Base-by-base conservation (phyloP, 371 early-diverging fungal genomes). In the Batkoa obscura region DNA sequence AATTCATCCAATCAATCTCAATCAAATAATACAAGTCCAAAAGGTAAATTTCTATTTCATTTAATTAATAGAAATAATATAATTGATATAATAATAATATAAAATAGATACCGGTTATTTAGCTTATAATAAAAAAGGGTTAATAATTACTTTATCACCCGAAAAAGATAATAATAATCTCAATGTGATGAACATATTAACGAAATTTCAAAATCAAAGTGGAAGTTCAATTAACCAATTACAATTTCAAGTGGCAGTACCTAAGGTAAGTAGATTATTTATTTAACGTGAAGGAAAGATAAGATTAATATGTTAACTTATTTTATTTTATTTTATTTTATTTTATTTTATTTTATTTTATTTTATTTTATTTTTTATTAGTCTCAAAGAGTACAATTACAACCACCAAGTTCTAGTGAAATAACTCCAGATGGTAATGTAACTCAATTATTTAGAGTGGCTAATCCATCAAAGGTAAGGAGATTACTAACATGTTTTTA, bases 201-300 rank as follows among this genome's bases (percentile, higher is more conserved):
- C 83, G 1, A 68, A 69, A 9, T 90, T 92, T 67, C 61, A 60
- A 35, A 90, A 86, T 60, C 61, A 68, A 35, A 75, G 80, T 39
- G 64, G 59, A 48, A 66, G 68, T 34, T 56, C 68, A 3, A 68
- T 93, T 34, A 66, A 70, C n/a, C 71, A 76, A 13, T 58, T 93
- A 13, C 71, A 73, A 47, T 85, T 95, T 67, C 83, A 88, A 68
- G 92, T 88, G 8, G 96, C 96, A 1, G 93, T 95, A 13, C 91
- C 90, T 33, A 88, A 87, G 43, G 12, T 23, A 37, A 37, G 13
- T 10, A 32, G 23, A n/a, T n/a, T n/a, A n/a, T n/a, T 2, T 37
- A 5, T 48, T 45, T 4, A n/a, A n/a, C 12, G 2, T 4, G 30
- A 45, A 2, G 4, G 12, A 4, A 17, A 30, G 4, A 45, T 45